Evolutionary conservation across 176 grass and related monocot genomes (phyloP).

Genomic region (Triticum urartu): DNA sequence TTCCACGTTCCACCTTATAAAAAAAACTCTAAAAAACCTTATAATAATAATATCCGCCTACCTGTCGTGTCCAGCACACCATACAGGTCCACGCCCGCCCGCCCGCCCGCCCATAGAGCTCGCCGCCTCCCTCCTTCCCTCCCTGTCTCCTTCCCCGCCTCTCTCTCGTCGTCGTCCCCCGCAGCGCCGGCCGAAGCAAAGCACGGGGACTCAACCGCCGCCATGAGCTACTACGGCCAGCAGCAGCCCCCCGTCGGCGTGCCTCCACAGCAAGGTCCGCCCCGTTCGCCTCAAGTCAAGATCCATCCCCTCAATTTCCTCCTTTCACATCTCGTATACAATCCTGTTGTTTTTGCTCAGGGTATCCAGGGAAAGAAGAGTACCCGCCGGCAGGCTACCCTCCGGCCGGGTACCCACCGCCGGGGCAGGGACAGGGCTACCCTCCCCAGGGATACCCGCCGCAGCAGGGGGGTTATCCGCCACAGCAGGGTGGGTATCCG

Average conservation of each 20-base stretch:
- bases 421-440: conserved; percentile 33
- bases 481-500: conserved; percentile 20
- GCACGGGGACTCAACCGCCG: background rate
- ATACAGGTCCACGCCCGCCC: too few species aligned
- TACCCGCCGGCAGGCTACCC: conserved; percentile 63
- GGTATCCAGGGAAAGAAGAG: conserved; percentile 53
- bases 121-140: background rate
- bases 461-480: background rate
- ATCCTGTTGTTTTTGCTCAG: background rate
- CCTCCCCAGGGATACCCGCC: conserved; percentile 29
- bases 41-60: background rate
- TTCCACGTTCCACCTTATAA: too few species aligned
- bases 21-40: too few species aligned
- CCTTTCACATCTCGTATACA: background rate
- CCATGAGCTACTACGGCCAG: conserved; percentile 34
- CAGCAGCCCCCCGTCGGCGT: conserved; percentile 28
- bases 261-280: conserved; percentile 22
- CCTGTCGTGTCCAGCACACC: background rate
- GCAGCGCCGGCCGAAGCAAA: background rate
- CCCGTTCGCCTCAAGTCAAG: background rate
- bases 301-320: background rate
- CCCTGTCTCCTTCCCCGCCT: background rate
- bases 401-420: conserved; percentile 41
- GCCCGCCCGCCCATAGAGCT: background rate
- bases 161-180: background rate